Evolutionary conservation across 2,329 filamentous ascomycete genomes (phyloP), one percentile per base, ranked within the genome.

Genomic region (Amauroascus verrucosus): DNA sequence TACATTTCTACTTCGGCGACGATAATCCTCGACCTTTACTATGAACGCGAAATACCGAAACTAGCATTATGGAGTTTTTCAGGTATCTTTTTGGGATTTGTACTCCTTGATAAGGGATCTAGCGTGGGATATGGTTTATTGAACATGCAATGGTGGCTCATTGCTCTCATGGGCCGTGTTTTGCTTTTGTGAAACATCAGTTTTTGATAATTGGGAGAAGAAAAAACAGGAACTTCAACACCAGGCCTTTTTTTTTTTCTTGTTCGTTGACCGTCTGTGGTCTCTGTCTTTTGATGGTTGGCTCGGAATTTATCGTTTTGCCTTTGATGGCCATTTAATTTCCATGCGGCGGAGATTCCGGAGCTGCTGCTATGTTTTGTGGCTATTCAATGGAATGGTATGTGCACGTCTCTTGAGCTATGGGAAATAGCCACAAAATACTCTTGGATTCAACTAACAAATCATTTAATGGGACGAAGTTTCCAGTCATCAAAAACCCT

Each of bases 41-140:
- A 24, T 43, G 41, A 1, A 33, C 30, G n/a, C 14, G n/a, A 18
- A 16, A 37, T 35, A 50, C 40, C 35, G 41, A 51, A 41, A 44
- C 22, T 26, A 44, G 48, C 48, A 51, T 51, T 38, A 24, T 16
- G 48, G 48, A 51, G 48, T 51, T 51, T 51, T 32, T 38, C n/a
- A 32, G 14, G 14, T 11, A n/a, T 9, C 1, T 51, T 30, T 41
- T 50, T 32, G 28, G 26, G 16, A 20, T n/a, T 33, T 33, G 30
- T 33, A 20, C 9, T 46, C 9, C 35, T 38, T 37, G 20, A 18
- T 3, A 22, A 41, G 5, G 24, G 13, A 28, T 30, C 14, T 48
- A n/a, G n/a, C n/a, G n/a, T n/a, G 45, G 13, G 20, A 20, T 30
- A 6, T 13, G 43, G 3, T 45, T 46, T 46, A 4, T 46, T 30